Conservation (phyloP, 2,329 filamentous ascomycete genomes). For the Fusarium guadeloupense region DNA sequence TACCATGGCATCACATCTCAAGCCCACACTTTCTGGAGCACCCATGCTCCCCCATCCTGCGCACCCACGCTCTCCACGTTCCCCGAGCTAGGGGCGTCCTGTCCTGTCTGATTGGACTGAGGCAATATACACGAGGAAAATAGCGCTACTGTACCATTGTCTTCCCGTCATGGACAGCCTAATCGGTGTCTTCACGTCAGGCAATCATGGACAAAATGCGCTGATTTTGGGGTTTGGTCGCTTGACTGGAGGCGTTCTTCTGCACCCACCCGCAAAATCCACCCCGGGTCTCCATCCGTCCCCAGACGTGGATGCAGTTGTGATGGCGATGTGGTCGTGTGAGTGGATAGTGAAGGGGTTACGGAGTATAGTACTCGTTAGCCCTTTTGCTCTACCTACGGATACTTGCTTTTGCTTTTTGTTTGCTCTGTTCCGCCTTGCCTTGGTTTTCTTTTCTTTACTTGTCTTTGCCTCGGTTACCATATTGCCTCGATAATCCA, state of each 20-base stretch:
- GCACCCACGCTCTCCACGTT: slow-evolving; percentile 28
- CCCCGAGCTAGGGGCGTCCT: slow-evolving; percentile 14
- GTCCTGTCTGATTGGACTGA: slow-evolving; percentile 21
- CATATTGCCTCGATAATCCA: slow-evolving; percentile 1
- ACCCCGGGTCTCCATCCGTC: slow-evolving; percentile 40
- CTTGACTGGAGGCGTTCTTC: slow-evolving; percentile 7
- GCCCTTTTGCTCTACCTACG: slow-evolving; percentile 5
- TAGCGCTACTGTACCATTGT: slow-evolving; percentile 1
- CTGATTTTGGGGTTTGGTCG: slow-evolving; percentile 32
- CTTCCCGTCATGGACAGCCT: slow-evolving; percentile 25
- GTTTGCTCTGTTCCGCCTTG: background rate
- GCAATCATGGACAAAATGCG: slow-evolving; percentile 39
- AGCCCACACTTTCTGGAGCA: slow-evolving; percentile 18
- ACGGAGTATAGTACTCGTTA: background rate
- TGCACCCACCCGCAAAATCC: slow-evolving; percentile 24
- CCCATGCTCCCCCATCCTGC: slow-evolving; percentile 30
- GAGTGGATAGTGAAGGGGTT: slow-evolving; percentile 23
- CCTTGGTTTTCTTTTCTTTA: background rate
- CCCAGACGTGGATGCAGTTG: slow-evolving; percentile 39
- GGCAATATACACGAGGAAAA: slow-evolving; percentile 10
- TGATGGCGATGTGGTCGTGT: slow-evolving; percentile 28
- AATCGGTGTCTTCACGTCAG: slow-evolving; percentile 31
- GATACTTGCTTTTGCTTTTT: background rate
- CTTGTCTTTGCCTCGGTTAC: slow-evolving; percentile 6
- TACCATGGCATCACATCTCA: slow-evolving; percentile 10